These are phyloP conservation scores for Thinopyrum elongatum DNA, from an alignment of 176 grass and related monocot genomes.

Conservation along the genomic window DNA sequence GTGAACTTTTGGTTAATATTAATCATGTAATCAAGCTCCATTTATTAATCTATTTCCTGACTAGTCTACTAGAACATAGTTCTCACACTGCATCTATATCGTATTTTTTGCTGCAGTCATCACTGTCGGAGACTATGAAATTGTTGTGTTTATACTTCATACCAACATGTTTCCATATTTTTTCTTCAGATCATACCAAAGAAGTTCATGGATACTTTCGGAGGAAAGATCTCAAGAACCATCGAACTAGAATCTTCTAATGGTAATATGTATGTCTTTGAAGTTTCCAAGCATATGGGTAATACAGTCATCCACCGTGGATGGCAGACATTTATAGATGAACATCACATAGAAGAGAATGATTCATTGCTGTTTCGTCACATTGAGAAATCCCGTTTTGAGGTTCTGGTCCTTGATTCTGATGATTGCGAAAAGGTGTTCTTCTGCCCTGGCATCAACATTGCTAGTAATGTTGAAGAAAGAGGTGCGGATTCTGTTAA, in stretches of 20 bases:
- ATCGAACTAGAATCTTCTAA: conserved; percentile 28
- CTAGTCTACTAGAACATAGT: background rate
- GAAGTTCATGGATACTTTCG: conserved; percentile 31
- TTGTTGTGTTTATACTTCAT: background rate
- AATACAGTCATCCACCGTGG: conserved; percentile 10
- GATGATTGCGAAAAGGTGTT: conserved; percentile 25
- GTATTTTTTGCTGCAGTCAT: background rate
- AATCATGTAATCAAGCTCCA: background rate
- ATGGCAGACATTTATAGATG: conserved; percentile 30
- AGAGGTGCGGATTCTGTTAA: background rate
- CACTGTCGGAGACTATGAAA: background rate
- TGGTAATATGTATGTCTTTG: conserved; percentile 19
- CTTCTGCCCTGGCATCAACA: conserved; percentile 4
- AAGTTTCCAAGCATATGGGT: background rate
- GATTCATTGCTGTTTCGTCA: conserved; percentile 36
- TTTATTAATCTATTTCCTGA: background rate
- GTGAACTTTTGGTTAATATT: background rate
- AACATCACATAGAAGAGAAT: conserved; percentile 21
- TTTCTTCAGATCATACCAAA: conserved; percentile 38
- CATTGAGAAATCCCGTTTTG: conserved; percentile 25
- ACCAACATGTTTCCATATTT: background rate
- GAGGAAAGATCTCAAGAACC: conserved; percentile 1
- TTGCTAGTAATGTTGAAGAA: background rate
- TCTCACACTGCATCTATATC: background rate
- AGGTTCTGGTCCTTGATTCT: conserved; percentile 27